Conservation (phyloP, 2,329 filamentous ascomycete genomes). For the Pseudogymnoascus sp. region DNA sequence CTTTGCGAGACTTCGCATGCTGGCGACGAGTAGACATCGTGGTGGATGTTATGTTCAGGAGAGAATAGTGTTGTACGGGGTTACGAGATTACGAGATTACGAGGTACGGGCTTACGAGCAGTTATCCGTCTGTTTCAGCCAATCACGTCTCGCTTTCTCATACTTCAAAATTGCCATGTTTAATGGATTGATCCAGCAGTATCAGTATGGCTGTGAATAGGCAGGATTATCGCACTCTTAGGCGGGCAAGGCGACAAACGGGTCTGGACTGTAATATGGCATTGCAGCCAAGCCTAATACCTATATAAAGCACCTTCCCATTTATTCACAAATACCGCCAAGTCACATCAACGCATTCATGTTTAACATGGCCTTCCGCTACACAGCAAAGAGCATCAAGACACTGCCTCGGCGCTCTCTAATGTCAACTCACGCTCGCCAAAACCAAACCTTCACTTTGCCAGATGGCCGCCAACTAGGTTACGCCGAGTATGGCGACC, state of each 20-base stretch:
- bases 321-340: neutral
- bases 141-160: neutral
- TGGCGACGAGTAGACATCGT: conserved; percentile 6
- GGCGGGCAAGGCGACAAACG: neutral
- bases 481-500: conserved; percentile 32
- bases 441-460: conserved; percentile 24
- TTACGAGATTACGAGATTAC: neutral
- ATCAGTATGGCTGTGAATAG: neutral
- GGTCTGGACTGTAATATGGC: neutral
- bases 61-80: neutral
- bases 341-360: neutral
- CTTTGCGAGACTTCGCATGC: conserved; percentile 8
- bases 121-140: neutral
- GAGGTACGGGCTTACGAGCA: neutral
- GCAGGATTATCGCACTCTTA: neutral
- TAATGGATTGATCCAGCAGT: neutral
- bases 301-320: neutral
- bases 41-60: neutral
- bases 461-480: conserved; percentile 34
- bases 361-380: neutral
- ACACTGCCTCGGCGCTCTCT: neutral
- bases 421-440: conserved; percentile 8
- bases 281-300: neutral
- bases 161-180: neutral
- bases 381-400: neutral